phyloP scores from a whole-genome alignment of 768 basidiomycete genomes.

The Lactifluus subvellereus region DNA sequence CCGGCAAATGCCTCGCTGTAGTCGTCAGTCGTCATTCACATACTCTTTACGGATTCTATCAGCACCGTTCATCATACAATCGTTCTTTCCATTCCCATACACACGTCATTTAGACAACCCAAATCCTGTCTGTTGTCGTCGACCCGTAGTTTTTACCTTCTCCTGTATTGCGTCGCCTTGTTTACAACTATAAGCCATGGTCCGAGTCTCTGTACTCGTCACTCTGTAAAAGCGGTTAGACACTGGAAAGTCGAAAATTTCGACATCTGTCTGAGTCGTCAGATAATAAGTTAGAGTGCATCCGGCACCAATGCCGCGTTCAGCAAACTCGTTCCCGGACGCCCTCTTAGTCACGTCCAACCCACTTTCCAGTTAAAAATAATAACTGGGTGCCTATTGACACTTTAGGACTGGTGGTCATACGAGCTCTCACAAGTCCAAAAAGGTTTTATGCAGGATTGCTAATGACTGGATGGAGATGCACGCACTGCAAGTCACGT shows the following conservation, averaged over 20 bases:
- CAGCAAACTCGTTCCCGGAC: too few relatives aligned
- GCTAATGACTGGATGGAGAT: too few relatives aligned
- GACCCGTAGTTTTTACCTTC: background rate
- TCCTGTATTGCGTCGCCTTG: background rate
- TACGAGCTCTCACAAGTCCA: too few relatives aligned
- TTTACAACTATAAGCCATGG: constrained; percentile 11
- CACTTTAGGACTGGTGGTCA: too few relatives aligned
- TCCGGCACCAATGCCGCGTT: too few relatives aligned
- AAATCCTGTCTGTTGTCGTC: background rate
- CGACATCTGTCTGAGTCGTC: too few relatives aligned
- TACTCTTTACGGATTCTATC: constrained; percentile 14
- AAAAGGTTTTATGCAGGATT: too few relatives aligned
- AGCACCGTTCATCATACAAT: constrained; percentile 5
- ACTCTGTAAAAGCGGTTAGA: background rate
- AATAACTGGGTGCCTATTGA: background rate
- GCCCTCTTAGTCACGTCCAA: too few relatives aligned
- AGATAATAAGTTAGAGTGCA: too few relatives aligned
- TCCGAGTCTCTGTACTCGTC: background rate
- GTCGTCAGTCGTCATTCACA: constrained; percentile 13
- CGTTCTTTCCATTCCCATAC: constrained; percentile 2
- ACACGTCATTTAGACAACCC: background rate
- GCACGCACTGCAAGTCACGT: background rate
- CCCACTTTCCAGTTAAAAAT: too few relatives aligned
- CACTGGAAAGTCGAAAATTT: background rate
- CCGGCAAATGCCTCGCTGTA: background rate